Evolutionary conservation across 768 basidiomycete species (phyloP), one percentile per base, ranked within the genome.

Genomic region (Sutorius australiensis): DNA sequence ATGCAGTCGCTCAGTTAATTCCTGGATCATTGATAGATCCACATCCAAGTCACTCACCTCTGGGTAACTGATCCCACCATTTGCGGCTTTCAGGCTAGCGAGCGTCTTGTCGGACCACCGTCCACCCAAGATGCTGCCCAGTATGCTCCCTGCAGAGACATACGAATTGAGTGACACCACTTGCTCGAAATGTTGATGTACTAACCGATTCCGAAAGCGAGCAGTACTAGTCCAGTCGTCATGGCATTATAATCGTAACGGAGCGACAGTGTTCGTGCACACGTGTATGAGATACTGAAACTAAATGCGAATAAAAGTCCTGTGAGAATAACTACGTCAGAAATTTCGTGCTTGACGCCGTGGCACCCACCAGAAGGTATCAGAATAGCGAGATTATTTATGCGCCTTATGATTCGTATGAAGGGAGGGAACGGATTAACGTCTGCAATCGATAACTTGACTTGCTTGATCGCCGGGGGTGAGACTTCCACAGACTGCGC

Each of bases 401-500:
- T 75, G 31, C 82, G 75, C 10, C 78, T 71, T 8, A 92, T 55
- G 12, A 91, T 79, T n/a, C 74, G 63, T 30, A 73, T 59, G 38
- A 89, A 77, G 0, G 87, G 86, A 48, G 77, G 78, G 28, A 89
- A 61, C 1, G 89, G 89, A 63, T 90, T 91, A 11, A 92, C 74
- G 60, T 93, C 90, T 40, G 63, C 72, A 2, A 92, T 58, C 7
- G 84, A 80, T 30, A 91, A 70, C 57, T 78, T 80, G 50, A 87
- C 64, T 32, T 75, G 68, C 16, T 57, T 67, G 2, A 69, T 41
- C 16, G 56, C 50, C 21, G 55, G 51, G 3, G 52, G 46, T 17
- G 56, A 47, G 17, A 34, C 14, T 32, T 33, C 52, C 54, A 38
- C 61, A 47, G 41, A 13, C 43, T 63, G 54, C 52, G 54, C 48